A percentile compares a stretch with the other conserved stretches of the same genome.
These are phyloP conservation scores for Henckelia pumila DNA, from an alignment of 257 asterid species.

Conservation along the genomic window DNA sequence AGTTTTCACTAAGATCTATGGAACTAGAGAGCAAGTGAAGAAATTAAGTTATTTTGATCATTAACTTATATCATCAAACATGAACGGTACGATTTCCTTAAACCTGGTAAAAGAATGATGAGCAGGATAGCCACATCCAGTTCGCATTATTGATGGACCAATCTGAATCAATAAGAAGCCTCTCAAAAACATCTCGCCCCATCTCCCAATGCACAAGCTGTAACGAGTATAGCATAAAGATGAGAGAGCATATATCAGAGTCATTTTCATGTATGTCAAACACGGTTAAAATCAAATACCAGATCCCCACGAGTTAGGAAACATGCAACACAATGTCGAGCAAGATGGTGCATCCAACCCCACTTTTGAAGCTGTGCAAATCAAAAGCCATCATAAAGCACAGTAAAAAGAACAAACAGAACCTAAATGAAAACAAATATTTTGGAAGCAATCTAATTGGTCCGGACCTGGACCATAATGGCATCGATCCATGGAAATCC, in stretches of 20 bases:
- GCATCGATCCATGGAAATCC: slow-evolving; percentile 99
- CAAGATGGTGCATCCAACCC: slow-evolving; percentile 99
- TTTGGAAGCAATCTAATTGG: slow-evolving; percentile 7
- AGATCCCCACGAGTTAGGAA: slow-evolving; percentile 95
- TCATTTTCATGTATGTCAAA: background rate
- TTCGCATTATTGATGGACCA: slow-evolving; percentile 96
- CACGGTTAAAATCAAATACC: slow-evolving; percentile 40
- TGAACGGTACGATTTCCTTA: background rate
- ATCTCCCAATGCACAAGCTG: slow-evolving; percentile 93
- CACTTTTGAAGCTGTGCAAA: slow-evolving; percentile 68
- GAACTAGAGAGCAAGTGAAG: too few species aligned
- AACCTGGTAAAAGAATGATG: slow-evolving; percentile 97
- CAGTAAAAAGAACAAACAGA: slow-evolving; percentile 1
- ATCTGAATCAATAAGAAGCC: slow-evolving; percentile 92
- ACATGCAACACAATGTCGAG: slow-evolving; percentile 94
- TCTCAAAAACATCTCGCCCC: slow-evolving; percentile 92
- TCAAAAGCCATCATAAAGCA: background rate
- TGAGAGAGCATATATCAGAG: slow-evolving; percentile 8
- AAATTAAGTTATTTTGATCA: background rate
- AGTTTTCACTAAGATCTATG: too few species aligned
- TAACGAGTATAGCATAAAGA: slow-evolving; percentile 26
- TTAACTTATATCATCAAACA: slow-evolving; percentile 11
- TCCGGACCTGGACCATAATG: slow-evolving; percentile 86
- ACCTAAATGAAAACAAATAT: slow-evolving; percentile 4
- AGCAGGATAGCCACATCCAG: slow-evolving; percentile 97